These are phyloP conservation scores for Russula abietina DNA, from an alignment of 768 basidiomycete genomes.

Conservation along the genomic window DNA sequence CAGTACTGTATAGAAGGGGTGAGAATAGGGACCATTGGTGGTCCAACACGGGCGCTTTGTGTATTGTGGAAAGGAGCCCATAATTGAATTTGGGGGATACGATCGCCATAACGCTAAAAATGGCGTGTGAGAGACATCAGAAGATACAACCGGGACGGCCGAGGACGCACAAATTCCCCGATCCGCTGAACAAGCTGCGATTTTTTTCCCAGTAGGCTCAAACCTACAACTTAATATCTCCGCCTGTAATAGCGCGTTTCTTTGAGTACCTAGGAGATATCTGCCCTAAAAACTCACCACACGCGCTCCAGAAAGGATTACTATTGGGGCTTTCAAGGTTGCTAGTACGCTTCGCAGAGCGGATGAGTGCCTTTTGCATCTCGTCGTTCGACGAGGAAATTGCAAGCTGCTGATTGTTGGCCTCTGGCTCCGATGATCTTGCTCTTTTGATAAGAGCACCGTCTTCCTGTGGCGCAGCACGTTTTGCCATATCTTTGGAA, in stretches of 20 bases:
- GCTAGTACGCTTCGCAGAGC: conserved; percentile 88
- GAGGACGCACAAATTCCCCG: conserved; percentile 76
- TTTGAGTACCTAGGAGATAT: not conserved
- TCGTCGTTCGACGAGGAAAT: conserved; percentile 74
- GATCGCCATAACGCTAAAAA: conserved; percentile 79
- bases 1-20: conserved; percentile 69
- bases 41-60: conserved; percentile 90
- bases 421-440: conserved; percentile 41
- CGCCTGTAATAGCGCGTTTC: conserved; percentile 38
- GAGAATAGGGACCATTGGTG: conserved; percentile 82
- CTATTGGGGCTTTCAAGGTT: conserved; percentile 87
- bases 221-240: conserved; percentile 93
- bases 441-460: conserved; percentile 59
- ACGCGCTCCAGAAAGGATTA: conserved; percentile 84
- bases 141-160: not conserved
- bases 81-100: conserved; percentile 91
- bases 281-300: conserved; percentile 46
- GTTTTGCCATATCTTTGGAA: conserved; percentile 58
- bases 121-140: conserved; percentile 2
- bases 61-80: conserved; percentile 70
- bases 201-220: conserved; percentile 87
- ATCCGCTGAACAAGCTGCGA: conserved; percentile 90
- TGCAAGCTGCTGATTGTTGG: conserved; percentile 60
- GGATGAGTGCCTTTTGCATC: conserved; percentile 69
- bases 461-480: conserved; percentile 48